Evolutionary conservation across 2,329 filamentous ascomycete species (phyloP).

Genomic region (Cladosporium austrohemisphaericum): DNA sequence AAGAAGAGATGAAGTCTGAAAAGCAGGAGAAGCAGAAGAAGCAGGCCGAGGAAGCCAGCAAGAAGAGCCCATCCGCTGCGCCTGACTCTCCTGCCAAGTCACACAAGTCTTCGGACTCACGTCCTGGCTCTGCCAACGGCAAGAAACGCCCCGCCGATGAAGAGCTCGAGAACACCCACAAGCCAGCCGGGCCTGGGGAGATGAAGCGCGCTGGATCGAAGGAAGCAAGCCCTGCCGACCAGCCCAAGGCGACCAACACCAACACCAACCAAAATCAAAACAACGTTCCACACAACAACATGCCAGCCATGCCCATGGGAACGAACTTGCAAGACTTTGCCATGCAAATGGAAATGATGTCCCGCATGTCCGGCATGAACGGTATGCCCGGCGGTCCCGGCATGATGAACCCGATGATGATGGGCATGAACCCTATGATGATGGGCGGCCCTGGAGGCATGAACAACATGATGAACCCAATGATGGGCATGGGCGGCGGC

Average conservation of each 20-base stretch:
- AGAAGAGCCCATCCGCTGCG: conserved; percentile 15
- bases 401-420: conserved; percentile 40
- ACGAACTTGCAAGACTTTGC: conserved; percentile 40
- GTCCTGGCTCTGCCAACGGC: conserved; percentile 37
- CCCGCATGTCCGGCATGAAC: conserved; percentile 27
- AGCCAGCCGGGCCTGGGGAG: conserved; percentile 43
- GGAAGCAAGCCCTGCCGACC: conserved; percentile 30
- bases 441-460: conserved; percentile 27
- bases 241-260: conserved; percentile 54
- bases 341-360: conserved; percentile 44
- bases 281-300: conserved; percentile 18
- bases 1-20: conserved; percentile 50
- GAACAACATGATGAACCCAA: conserved; percentile 34
- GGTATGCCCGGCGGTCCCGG: conserved; percentile 28
- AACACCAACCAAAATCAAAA: conserved; percentile 32
- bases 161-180: conserved; percentile 46
- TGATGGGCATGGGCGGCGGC: conserved; percentile 32
- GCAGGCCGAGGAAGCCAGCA: conserved; percentile 4
- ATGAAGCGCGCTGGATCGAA: conserved; percentile 33
- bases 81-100: conserved; percentile 22
- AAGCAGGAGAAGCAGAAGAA: conserved; percentile 23
- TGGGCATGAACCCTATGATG: conserved; percentile 35
- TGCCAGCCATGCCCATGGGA: conserved; percentile 17
- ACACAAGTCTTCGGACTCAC: conserved; percentile 23
- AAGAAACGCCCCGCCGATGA: conserved; percentile 86